Evolutionary conservation across 306 rosid genomes (phyloP), one percentile per base, ranked within the genome.

Genomic region (Cicer judaicum): DNA sequence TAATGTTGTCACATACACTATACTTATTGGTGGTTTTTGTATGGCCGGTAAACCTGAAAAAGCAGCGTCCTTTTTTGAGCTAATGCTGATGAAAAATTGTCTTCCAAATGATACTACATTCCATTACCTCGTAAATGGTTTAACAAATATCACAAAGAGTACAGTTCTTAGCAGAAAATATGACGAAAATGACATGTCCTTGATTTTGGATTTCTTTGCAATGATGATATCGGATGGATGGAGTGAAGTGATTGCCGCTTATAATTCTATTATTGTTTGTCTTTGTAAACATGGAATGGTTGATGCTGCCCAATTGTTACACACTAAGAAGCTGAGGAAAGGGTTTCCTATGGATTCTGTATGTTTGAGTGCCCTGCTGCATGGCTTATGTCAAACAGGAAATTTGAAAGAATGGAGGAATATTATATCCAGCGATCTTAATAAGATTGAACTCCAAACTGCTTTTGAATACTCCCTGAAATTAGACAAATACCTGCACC

Each of bases 101-200:
- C 68, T 73, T 78, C 95, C 98, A 47, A 89, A 84, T 80, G 94
- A 87, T 68, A 85, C 70, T 42, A 89, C 91, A 29, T 87, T 86
- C 77, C 86, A 93, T 86, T 87, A 90, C 72, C 81, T 93, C 68
- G 78, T 87, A 68, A 90, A 89, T 82, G 94, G 98, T 71, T 93
- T 93, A 64, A 29, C 73, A 72, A 90, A 82, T 83, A 76, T 12
- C 29, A 44, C 57, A 61, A 16, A 47, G 11, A 36, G 39, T 61
- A 61, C 64, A 53, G 76, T 57, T 77, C 70, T 39, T 21, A 36
- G 63, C 38, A 78, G 75, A 65, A 74, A 40, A 61, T 68, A 70
- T 1, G 79, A 78, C 21, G 79, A 82, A 76, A 70, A 69, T 42
- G 62, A 41, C 11, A 86, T 72, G 53, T 82, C 84, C 47, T 67